Percentiles rank a stretch among this genome's conserved stretches.
These are phyloP conservation scores for Flaveria bidentis DNA, from an alignment of 129 eudicot genomes.

Conservation along the genomic window DNA sequence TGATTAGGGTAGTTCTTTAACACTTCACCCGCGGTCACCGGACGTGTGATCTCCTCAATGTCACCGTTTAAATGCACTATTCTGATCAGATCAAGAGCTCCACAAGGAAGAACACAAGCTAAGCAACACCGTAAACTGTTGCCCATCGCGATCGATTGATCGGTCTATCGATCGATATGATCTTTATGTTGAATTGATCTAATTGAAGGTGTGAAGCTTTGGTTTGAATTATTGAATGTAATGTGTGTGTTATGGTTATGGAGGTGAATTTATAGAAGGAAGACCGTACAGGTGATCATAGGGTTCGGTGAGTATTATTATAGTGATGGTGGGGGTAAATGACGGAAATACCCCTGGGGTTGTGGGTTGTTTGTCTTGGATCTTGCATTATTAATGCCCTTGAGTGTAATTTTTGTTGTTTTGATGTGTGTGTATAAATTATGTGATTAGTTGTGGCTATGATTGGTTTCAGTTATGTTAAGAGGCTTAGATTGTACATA, in stretches of 20 bases:
- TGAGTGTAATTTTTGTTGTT: conserved; percentile 9
- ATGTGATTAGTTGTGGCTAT: conserved; percentile 37
- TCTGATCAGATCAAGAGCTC: conserved; percentile 86
- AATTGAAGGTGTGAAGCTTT: not conserved
- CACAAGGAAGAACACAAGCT: conserved; percentile 95
- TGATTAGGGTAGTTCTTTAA: conserved; percentile 80
- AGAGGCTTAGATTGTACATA: conserved; percentile 34
- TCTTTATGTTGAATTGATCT: not conserved
- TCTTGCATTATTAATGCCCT: conserved; percentile 40
- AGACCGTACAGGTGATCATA: conserved; percentile 40
- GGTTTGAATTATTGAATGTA: not conserved
- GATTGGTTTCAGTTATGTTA: conserved; percentile 35
- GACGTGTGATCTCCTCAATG: conserved; percentile 76
- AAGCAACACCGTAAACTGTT: conserved; percentile 88
- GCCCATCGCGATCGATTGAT: conserved; percentile 51
- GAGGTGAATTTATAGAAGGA: conserved; percentile 37
- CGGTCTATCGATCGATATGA: no score
- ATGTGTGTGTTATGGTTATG: not conserved
- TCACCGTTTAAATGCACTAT: conserved; percentile 80
- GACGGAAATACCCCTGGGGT: conserved; percentile 28
- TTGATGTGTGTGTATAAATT: conserved; percentile 18
- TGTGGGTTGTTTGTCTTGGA: conserved; percentile 32
- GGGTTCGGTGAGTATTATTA: conserved; percentile 34
- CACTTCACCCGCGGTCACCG: conserved; percentile 75
- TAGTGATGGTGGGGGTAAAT: conserved; percentile 5